Conservation (phyloP, 169 alveolate genomes). For the Plasmodium billcollinsi region DNA sequence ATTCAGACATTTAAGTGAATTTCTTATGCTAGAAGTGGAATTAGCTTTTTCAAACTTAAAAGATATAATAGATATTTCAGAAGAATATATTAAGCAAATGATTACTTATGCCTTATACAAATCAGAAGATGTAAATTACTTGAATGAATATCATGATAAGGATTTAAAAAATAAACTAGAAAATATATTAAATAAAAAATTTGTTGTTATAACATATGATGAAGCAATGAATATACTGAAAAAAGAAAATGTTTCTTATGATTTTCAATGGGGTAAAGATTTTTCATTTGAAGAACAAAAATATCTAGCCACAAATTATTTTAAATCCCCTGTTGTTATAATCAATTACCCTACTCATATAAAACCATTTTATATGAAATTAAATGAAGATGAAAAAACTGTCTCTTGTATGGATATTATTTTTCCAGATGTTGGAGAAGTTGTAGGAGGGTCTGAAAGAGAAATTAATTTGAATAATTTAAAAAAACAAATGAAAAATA, state of each 20-base stretch:
- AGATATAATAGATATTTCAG: constrained; percentile 77
- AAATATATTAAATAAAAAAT: constrained; percentile 15
- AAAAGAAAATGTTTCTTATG: constrained; percentile 80
- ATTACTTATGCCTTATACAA: constrained; percentile 71
- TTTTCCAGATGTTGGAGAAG: constrained; percentile 97
- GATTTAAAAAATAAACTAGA: constrained; percentile 35
- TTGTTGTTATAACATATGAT: constrained; percentile 74
- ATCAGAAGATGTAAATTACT: constrained; percentile 71
- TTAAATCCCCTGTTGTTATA: constrained; percentile 88
- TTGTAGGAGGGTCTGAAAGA: constrained; percentile 97
- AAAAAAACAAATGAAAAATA: constrained; percentile 87
- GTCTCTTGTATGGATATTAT: constrained; percentile 97
- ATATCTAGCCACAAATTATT: constrained; percentile 87
- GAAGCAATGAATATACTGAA: constrained; percentile 80
- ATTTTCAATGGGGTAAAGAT: constrained; percentile 88
- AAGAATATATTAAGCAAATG: constrained; percentile 73
- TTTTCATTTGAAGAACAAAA: constrained; percentile 83
- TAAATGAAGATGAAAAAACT: constrained; percentile 91
- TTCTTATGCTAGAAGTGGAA: constrained; percentile 99
- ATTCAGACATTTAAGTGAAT: constrained; percentile 97
- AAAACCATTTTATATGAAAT: constrained; percentile 96
- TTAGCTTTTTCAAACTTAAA: constrained; percentile 89
- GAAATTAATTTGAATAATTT: constrained; percentile 85
- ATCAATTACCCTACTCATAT: constrained; percentile 91
- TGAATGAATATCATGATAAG: constrained; percentile 60